Evolutionary conservation across 305 asterid species (phyloP).

Genomic region (Petunia hybrid): DNA sequence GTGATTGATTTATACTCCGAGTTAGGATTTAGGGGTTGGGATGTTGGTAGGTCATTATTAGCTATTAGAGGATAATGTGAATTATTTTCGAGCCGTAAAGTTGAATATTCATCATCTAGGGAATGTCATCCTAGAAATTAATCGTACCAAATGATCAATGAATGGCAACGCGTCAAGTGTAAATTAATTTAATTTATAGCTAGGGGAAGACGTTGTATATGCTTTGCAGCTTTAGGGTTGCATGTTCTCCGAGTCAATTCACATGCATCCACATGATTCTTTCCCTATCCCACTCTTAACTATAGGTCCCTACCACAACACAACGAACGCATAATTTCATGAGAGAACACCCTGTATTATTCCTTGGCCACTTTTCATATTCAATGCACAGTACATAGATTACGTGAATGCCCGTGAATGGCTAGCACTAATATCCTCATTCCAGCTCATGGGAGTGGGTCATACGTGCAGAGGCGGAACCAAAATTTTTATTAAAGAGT

Average conservation of each 20-base stretch:
- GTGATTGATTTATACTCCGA: conserved; percentile 5
- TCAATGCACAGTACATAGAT: conserved; percentile 37
- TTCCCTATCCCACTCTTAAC: conserved; percentile 30
- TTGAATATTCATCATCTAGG: conserved; percentile 5
- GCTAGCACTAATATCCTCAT: conserved; percentile 6
- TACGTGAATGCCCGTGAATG: too few relatives aligned
- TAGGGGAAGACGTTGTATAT: neutral
- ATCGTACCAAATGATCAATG: conserved; percentile 25
- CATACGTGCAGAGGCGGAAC: too few relatives aligned
- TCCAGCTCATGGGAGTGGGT: conserved; percentile 39
- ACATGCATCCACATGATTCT: conserved; percentile 52
- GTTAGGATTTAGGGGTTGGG: neutral
- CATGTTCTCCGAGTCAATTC: conserved; percentile 44
- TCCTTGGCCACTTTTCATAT: conserved; percentile 47
- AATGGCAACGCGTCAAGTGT: conserved; percentile 22
- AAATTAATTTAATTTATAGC: neutral
- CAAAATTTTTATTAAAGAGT: too few relatives aligned
- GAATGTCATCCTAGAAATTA: neutral
- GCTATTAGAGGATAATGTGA: conserved; percentile 29
- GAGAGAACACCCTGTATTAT: conserved; percentile 47
- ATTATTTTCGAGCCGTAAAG: neutral
- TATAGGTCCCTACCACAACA: neutral
- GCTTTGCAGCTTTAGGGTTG: conserved; percentile 10
- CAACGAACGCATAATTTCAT: neutral
- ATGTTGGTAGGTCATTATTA: conserved; percentile 7